Evolutionary conservation across 768 basidiomycete genomes (phyloP), one percentile per base, ranked within the genome.

Genomic region (Suillus cothurnatus): DNA sequence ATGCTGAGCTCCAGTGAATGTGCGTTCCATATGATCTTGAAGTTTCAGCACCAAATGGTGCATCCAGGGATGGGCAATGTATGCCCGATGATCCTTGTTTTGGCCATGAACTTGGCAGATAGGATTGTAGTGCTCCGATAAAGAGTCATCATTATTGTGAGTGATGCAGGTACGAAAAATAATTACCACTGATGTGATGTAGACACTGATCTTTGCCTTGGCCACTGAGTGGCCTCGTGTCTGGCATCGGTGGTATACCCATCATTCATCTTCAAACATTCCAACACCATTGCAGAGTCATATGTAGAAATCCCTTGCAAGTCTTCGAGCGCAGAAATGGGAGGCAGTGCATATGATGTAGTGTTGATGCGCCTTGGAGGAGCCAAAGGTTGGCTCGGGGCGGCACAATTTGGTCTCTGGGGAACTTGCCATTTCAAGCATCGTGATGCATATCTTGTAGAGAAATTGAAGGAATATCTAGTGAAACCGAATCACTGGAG

Each of bases 261-360:
- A 59, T 88, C 88, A 26, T 88, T 85, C 67, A 83, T 81, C 63
- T 80, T 82, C n/a, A 92, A 75, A 32, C 91, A 82, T 62, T 86
- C 79, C 56, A 92, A 75, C 8, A 92, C 90, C 8, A 88, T 86
- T 6, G 87, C 85, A 0, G 89, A 86, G 71, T 91, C 88, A 43
- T 81, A 64, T 66, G 80, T 74, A 70, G 77, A 73, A 26, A 84
- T 76, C 3, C 86, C 86, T 11, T 87, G 81, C 58, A 88, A 73
- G 65, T 86, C 86, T 72, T 91, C 90, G 69, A 93, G 76, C 0
- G 88, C 85, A 8, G 89, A 87, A 63, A 91, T 90, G 1, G 89
- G 88, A 1, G 89, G 90, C 4, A 91, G 72, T 2, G 88, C 85
- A 66, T 88, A 88, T 2, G 80, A 76, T 2, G 81, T 74, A 19